These are phyloP conservation scores for Fagopyrum esculentum DNA, from an alignment of 148 eudicot species.

Conservation along the genomic window DNA sequence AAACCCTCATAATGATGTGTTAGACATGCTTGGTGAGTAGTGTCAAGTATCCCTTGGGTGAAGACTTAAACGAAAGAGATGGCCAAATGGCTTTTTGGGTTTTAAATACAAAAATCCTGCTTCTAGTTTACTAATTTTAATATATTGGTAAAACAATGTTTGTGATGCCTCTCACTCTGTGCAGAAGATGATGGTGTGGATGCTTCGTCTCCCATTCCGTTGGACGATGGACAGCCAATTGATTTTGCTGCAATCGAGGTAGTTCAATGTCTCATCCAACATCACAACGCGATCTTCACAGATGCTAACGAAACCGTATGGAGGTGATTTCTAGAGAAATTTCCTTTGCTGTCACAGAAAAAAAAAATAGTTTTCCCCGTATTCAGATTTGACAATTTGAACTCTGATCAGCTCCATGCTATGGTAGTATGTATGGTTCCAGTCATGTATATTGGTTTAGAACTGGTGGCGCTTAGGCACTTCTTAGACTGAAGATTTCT, in stretches of 20 bases:
- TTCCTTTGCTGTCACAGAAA: not conserved
- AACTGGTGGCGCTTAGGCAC: not conserved
- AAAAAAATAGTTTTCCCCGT: not conserved
- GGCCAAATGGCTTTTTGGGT: not conserved
- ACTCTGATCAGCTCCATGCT: not conserved
- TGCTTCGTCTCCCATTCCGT: constrained; percentile 73
- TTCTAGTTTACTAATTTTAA: not conserved
- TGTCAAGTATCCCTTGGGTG: not conserved
- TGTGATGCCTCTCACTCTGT: constrained; percentile 3
- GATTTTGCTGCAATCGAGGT: constrained; percentile 82
- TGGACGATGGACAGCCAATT: constrained; percentile 77
- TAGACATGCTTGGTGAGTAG: constrained; percentile 79
- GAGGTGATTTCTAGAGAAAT: constrained; percentile 36
- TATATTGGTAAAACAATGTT: not conserved
- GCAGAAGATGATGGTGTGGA: constrained; percentile 63
- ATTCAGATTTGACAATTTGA: not conserved
- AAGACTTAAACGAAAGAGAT: constrained; percentile 1
- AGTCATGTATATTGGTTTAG: constrained; percentile 1
- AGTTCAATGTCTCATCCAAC: constrained; percentile 77
- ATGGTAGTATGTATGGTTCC: not conserved
- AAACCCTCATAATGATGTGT: constrained; percentile 27
- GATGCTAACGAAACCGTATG: constrained; percentile 88
- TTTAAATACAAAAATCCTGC: not conserved
- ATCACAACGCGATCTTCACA: constrained; percentile 82
- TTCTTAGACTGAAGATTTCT: not conserved